Evolutionary conservation across 78 protist species (phyloP).

Genomic region (Creolimax fragrantissima): DNA sequence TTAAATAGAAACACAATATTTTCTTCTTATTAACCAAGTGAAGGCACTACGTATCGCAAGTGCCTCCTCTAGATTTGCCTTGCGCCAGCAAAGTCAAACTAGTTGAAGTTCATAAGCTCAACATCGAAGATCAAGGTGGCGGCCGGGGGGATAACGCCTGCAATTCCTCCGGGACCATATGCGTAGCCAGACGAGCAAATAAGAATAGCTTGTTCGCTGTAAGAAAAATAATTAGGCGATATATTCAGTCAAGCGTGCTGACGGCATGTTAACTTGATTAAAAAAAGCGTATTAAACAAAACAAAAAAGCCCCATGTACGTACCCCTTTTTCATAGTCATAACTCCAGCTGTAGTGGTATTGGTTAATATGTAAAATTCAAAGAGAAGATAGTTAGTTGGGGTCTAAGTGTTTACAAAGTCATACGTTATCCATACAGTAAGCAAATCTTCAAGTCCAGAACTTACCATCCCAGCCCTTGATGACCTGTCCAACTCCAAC

Average conservation of each 20-base stretch:
- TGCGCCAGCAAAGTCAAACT: neutral
- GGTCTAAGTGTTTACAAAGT: too few species aligned
- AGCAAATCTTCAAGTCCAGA: too few species aligned
- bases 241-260: neutral
- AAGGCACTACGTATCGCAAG: too few species aligned
- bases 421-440: too few species aligned
- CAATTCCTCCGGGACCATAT: constrained; percentile 70
- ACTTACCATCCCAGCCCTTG: constrained; percentile 82
- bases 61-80: too few species aligned
- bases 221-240: neutral
- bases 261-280: neutral
- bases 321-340: neutral
- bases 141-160: constrained; percentile 53
- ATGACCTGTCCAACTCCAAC: constrained; percentile 62
- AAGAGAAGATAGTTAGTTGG: neutral
- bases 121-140: constrained; percentile 62
- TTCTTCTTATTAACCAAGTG: too few species aligned
- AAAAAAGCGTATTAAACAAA: neutral
- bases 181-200: constrained; percentile 59
- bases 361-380: neutral
- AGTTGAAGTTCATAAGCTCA: constrained; percentile 40
- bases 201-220: constrained; percentile 58
- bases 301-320: neutral
- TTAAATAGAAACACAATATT: too few species aligned
- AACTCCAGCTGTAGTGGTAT: neutral